Base-by-base conservation (phyloP, 306 rosid species). In the Sicyos edulis region DNA sequence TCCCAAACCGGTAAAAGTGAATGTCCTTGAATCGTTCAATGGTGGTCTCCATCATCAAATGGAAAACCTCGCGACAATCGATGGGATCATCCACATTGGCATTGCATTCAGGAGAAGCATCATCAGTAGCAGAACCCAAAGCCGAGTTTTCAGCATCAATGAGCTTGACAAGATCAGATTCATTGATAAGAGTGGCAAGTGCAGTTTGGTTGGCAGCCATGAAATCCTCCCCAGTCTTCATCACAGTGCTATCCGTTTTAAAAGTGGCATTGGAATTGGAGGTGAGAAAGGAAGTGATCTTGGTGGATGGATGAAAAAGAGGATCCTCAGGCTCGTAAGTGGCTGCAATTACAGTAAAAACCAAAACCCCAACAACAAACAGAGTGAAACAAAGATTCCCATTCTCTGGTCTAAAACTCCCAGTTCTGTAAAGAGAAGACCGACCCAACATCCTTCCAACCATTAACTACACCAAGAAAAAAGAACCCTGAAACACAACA, bases 251-350 rank as follows among this genome's bases (percentile, higher is more conserved):
- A 70, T 95, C 99, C 12, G 99, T 83, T 79, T 87, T 86, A 45
- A 95, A 95, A 78, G 99, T 95, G 77, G 99, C 97, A 86, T 95
- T 95, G 74, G 99, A 91, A 63, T 76, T 86, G 53, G 99, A 95
- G 53, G 97, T 86, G 32, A 95, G 95, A 76, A 91, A 89, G 34
- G 89, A 85, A 58, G 92, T 83, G 75, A 95, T 91, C 89, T 86
- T 89, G 50, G 96, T 91, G 34, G 99, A 86, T 68, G 99, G 99
- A 77, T 88, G 92, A 79, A 95, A 95, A 82, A 95, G 77, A 58
- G 97, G 99, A 58, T 95, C 99, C 80, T 95, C 99, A 22, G 99
- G 99, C 61, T 95, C 91, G 75, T 95, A 95, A 13, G 96, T 95
- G 59, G 97, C 99, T 52, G 99, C 99, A 50, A 95, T 89, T 54